Evolutionary conservation across 2,329 filamentous ascomycete genomes (phyloP).

Genomic region (Lasiodiplodia sp.): DNA sequence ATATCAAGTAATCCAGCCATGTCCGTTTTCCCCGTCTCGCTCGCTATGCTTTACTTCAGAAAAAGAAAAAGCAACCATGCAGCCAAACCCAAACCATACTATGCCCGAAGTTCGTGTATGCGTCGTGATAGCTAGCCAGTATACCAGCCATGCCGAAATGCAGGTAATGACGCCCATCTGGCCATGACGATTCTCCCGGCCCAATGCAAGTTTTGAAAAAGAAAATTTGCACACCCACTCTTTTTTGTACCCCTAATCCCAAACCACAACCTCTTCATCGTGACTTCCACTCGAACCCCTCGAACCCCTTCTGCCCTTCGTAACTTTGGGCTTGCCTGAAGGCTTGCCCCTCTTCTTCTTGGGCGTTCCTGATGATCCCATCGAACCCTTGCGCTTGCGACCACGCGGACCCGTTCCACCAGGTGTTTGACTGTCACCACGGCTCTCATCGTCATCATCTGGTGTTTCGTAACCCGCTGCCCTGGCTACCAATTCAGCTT

Average conservation of each 20-base stretch:
- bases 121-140: not conserved
- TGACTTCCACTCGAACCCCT: conserved; percentile 16
- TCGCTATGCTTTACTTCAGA: conserved; percentile 17
- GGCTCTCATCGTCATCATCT: conserved; percentile 38
- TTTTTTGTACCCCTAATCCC: not conserved
- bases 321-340: conserved; percentile 13
- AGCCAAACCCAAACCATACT: conserved; percentile 1
- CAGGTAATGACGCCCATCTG: not conserved
- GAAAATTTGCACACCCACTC: not conserved
- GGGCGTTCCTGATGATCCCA: conserved; percentile 40
- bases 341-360: conserved; percentile 40
- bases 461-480: conserved; percentile 54
- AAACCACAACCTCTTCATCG: conserved; percentile 15
- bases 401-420: conserved; percentile 46
- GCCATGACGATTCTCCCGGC: not conserved
- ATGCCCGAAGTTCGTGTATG: not conserved
- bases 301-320: conserved; percentile 12
- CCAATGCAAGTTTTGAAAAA: not conserved
- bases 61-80: not conserved
- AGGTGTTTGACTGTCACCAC: conserved; percentile 39
- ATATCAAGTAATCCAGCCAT: conserved; percentile 29
- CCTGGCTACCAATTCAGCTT: conserved; percentile 40
- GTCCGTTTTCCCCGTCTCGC: not conserved
- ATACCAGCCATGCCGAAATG: not conserved
- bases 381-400: conserved; percentile 54